A percentile compares a stretch with the other conserved stretches of the same genome.
Conservation (phyloP, 106 monocot genomes). For the Xerophyta viscosa region DNA sequence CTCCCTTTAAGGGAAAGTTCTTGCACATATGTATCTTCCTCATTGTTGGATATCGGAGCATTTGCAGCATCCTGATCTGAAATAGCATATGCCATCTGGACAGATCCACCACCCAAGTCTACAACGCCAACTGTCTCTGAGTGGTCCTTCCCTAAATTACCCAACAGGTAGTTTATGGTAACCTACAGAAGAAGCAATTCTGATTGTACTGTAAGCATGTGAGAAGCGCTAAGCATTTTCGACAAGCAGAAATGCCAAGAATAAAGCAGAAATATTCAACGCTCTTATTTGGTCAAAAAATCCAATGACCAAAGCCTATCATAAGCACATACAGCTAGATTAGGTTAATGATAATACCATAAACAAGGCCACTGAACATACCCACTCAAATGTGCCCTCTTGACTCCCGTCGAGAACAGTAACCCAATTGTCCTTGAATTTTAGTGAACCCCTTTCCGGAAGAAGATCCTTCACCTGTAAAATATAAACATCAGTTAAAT, state of each 20-base stretch:
- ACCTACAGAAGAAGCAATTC: no score
- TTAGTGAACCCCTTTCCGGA: slow-evolving; percentile 59
- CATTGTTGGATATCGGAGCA: slow-evolving; percentile 37
- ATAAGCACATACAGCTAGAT: no score
- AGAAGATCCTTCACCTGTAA: slow-evolving; percentile 74
- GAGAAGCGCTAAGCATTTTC: no score
- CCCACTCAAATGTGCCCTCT: slow-evolving; percentile 93
- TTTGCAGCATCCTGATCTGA: slow-evolving; percentile 55
- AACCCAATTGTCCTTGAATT: slow-evolving; percentile 63
- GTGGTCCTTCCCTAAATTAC: slow-evolving; percentile 51
- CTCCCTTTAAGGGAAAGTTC: slow-evolving; percentile 48
- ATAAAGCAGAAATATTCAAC: no score
- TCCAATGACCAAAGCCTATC: no score
- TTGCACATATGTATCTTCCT: slow-evolving; percentile 54
- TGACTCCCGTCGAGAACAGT: slow-evolving; percentile 90
- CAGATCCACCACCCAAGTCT: slow-evolving; percentile 71
- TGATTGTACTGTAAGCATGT: no score
- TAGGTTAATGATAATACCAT: no score
- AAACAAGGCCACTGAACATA: slow-evolving; percentile 20
- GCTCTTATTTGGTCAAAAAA: no score
- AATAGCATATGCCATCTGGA: slow-evolving; percentile 82
- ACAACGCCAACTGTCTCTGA: slow-evolving; percentile 62
- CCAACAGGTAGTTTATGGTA: slow-evolving; percentile 59
- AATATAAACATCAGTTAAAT: not conserved
- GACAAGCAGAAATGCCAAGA: no score